phyloP scores from a whole-genome alignment of 495 filamentous ascomycete genomes.

The Annulohypoxylon bovei region DNA sequence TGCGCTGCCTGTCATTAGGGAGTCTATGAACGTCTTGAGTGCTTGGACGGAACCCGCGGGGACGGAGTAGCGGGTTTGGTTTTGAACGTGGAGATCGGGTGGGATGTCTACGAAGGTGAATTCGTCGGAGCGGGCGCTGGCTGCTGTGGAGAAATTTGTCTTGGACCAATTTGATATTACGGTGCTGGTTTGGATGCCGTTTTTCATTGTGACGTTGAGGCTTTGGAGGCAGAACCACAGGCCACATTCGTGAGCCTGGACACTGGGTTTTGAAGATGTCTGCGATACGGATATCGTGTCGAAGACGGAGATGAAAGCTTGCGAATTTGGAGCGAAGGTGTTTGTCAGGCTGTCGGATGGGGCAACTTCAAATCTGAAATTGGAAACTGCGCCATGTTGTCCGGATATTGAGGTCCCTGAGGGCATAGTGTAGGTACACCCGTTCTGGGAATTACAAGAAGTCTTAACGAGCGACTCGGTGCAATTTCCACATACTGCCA shows the following conservation, averaged over 20 bases:
- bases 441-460: conserved; percentile 27
- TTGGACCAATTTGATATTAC: conserved; percentile 45
- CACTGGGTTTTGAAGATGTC: background rate
- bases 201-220: conserved; percentile 40
- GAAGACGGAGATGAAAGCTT: conserved; percentile 49
- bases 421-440: conserved; percentile 46
- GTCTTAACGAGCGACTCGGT: conserved; percentile 28
- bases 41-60: conserved; percentile 44
- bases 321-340: conserved; percentile 22
- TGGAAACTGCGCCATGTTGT: conserved; percentile 10
- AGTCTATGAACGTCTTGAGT: conserved; percentile 46
- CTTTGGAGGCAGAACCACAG: conserved; percentile 53
- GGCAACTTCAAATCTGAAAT: conserved; percentile 44
- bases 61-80: conserved; percentile 43
- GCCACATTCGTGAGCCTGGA: conserved; percentile 43
- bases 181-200: conserved; percentile 41
- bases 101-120: conserved; percentile 49
- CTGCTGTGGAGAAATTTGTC: conserved; percentile 29
- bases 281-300: conserved; percentile 46
- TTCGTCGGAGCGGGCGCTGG: conserved; percentile 32
- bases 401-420: conserved; percentile 42
- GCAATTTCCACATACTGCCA: conserved; percentile 50
- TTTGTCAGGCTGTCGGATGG: conserved; percentile 42
- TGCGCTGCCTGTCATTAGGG: conserved; percentile 45
- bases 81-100: conserved; percentile 38